Evolutionary conservation across 495 filamentous ascomycete genomes (phyloP), one percentile per base, ranked within the genome.

Genomic region (Neurospora tetrasperma): DNA sequence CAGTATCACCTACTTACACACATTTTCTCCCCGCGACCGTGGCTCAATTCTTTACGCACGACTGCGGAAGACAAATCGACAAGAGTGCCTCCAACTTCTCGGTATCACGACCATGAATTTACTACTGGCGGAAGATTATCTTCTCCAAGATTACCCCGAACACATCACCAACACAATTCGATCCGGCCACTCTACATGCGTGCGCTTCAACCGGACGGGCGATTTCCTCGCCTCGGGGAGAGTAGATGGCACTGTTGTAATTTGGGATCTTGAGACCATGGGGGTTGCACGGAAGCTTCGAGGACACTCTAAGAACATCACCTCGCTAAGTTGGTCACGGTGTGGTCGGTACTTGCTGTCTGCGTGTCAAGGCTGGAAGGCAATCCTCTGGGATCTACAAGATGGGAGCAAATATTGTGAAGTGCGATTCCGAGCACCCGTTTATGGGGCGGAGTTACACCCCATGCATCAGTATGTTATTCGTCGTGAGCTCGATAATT

Each of bases 201-300:
- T 98, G 62, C 92, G 94, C 70, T 99, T 99, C 87, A 97, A 94
- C 77, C 91, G 92, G 80, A 92, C 89, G 79, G 96, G 96, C 77
- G 94, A 98, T 80, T 93, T 94, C 76, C 89, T 99, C 73, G 96
- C 96, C 48, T 94, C 94, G 39, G 96, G 96, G 79, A 89, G 96
- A 81, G 94, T 92, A 73, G 94, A 98, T 83, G 96, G 96, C 75
- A 94, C 91, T 18, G 91, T 98, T 66, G 91, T 97, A 42, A 92
- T 99, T 71, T 99, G 97, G 85, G 96, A 99, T 79, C 86, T 98
- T 54, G 96, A 98, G 79, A 98, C 96, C 39, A 96, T 94, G 85
- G 94, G 95, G 44, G 91, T 98, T 20, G 96, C 96, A 48, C 90
- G 94, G 71, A 98, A 98, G 80, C 86, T 98, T 42, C 88, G 92